A percentile compares a stretch with the other conserved stretches of the same genome.
These are phyloP conservation scores for Coelastrella sp. DNA, from an alignment of 139 green algal species.

Conservation along the genomic window DNA sequence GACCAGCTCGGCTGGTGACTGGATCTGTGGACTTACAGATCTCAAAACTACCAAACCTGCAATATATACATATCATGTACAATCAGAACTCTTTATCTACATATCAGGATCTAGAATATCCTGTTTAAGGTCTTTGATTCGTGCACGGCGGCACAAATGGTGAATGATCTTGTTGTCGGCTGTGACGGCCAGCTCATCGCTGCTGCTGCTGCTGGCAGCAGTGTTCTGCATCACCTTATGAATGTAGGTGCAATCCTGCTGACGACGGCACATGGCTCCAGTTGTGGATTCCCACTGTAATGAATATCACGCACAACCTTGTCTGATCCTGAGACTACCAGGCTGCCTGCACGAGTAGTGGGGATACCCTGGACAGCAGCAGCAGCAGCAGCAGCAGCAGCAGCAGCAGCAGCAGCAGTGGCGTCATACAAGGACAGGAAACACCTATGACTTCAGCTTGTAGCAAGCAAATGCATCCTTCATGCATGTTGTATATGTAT, in stretches of 20 bases:
- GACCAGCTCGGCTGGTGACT: slow-evolving; percentile 57
- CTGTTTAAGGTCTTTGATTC: background rate
- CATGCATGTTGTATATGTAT: too few species aligned
- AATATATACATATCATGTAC: slow-evolving; percentile 38
- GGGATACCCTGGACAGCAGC: slow-evolving; percentile 62
- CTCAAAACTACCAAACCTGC: slow-evolving; percentile 53
- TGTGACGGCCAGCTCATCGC: too few species aligned
- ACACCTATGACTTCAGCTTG: too few species aligned
- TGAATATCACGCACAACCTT: slow-evolving; percentile 52
- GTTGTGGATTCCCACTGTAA: slow-evolving; percentile 58
- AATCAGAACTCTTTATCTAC: too few species aligned
- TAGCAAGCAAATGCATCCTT: too few species aligned
- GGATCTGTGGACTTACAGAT: slow-evolving; percentile 63
- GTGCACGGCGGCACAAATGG: too few species aligned
- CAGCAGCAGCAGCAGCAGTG: slow-evolving; percentile 25
- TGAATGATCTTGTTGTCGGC: too few species aligned
- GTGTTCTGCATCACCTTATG: too few species aligned
- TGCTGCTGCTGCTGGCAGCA: too few species aligned
- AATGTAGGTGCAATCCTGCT: slow-evolving; percentile 71
- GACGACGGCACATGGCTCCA: slow-evolving; percentile 62
- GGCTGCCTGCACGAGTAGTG: slow-evolving; percentile 65
- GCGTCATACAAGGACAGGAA: too few species aligned
- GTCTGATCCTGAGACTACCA: slow-evolving; percentile 46
- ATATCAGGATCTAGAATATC: slow-evolving; percentile 58
- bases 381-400: slow-evolving; percentile 28